Evolutionary conservation across 169 alveolate genomes (phyloP).

Genomic region (Plasmodium berghei): DNA sequence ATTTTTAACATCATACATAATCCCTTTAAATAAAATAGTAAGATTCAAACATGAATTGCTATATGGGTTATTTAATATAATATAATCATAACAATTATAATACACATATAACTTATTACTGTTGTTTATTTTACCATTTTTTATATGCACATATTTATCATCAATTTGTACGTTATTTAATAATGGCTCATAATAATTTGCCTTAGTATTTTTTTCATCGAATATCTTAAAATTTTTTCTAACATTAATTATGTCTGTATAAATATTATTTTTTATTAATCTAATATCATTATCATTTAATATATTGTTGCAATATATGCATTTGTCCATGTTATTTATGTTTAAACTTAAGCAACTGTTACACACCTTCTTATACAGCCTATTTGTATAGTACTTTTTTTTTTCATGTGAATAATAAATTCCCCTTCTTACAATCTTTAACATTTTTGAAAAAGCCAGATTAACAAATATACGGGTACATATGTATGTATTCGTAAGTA

Average conservation of each 20-base stretch:
- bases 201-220: slow-evolving; percentile 20
- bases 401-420: slow-evolving; percentile 73
- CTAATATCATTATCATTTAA: slow-evolving; percentile 66
- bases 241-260: slow-evolving; percentile 71
- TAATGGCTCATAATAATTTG: slow-evolving; percentile 8
- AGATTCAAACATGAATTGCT: slow-evolving; percentile 67
- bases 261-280: slow-evolving; percentile 63
- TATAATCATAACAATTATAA: slow-evolving; percentile 72
- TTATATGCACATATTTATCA: slow-evolving; percentile 51
- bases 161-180: slow-evolving; percentile 70
- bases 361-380: slow-evolving; percentile 71
- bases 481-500: slow-evolving; percentile 2
- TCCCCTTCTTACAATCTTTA: slow-evolving; percentile 55
- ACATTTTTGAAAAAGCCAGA: slow-evolving; percentile 20
- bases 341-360: slow-evolving; percentile 58
- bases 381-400: slow-evolving; percentile 66
- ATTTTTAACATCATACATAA: slow-evolving; percentile 71
- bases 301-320: slow-evolving; percentile 55
- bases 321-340: slow-evolving; percentile 55
- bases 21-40: slow-evolving; percentile 71
- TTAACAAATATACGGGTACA: background rate
- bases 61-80: slow-evolving; percentile 66
- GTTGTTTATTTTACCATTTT: slow-evolving; percentile 48
- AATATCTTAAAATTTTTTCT: slow-evolving; percentile 48
- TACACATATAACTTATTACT: slow-evolving; percentile 47